A percentile compares a stretch with the other conserved stretches of the same genome.
These are phyloP conservation scores for Ampelomyces quisqualis DNA, from an alignment of 2,329 filamentous ascomycete genomes.

Conservation along the genomic window DNA sequence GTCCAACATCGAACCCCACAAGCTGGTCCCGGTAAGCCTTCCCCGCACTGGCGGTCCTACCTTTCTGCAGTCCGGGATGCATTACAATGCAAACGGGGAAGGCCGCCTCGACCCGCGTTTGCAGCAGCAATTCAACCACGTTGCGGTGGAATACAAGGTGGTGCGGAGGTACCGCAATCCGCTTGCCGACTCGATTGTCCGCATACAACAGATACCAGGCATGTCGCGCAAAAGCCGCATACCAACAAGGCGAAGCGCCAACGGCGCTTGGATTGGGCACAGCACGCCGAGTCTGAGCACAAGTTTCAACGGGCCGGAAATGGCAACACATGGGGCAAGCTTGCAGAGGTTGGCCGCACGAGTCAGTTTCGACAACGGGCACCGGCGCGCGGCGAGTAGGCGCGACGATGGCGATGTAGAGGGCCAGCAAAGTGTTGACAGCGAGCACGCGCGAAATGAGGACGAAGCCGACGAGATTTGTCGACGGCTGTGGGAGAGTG, in stretches of 20 bases:
- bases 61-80: conserved; percentile 39
- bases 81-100: conserved; percentile 39
- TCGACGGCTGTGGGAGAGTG: conserved; percentile 45
- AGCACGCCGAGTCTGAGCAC: conserved; percentile 34
- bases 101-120: conserved; percentile 61
- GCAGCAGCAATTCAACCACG: conserved; percentile 65
- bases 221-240: conserved; percentile 31
- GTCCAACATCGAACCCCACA: conserved; percentile 66
- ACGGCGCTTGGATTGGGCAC: conserved; percentile 27
- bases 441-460: conserved; percentile 17
- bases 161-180: conserved; percentile 72
- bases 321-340: conserved; percentile 31
- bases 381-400: conserved; percentile 16
- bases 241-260: conserved; percentile 23
- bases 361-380: conserved; percentile 33
- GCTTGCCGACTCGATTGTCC: conserved; percentile 61
- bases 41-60: conserved; percentile 40
- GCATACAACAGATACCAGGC: conserved; percentile 57
- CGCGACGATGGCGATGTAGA: conserved; percentile 27
- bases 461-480: conserved; percentile 45
- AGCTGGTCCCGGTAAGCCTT: conserved; percentile 47
- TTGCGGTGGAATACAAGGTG: conserved; percentile 72
- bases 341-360: conserved; percentile 25
- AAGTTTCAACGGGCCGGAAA: conserved; percentile 31
- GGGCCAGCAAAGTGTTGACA: conserved; percentile 33